Percentiles rank a stretch among this genome's conserved stretches.
phyloP scores from a whole-genome alignment of 2,329 filamentous ascomycete genomes.

The Stachybotrys elegans region DNA sequence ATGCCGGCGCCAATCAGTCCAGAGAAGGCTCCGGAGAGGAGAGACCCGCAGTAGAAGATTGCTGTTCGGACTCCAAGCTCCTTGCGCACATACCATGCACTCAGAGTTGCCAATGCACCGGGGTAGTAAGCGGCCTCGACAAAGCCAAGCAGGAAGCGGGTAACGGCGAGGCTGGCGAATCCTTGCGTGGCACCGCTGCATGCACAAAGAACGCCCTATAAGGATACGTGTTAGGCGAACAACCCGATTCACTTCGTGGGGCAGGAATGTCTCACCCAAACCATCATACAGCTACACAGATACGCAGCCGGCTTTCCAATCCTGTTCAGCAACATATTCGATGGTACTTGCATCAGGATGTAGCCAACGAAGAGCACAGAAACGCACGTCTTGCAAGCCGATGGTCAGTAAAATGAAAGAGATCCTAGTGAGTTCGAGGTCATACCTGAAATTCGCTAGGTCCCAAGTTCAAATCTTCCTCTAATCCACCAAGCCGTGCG shows the following conservation, averaged over 20 bases:
- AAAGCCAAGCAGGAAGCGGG: constrained; percentile 36
- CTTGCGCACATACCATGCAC: constrained; percentile 57
- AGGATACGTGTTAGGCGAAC: too few relatives aligned
- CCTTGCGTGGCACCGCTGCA: constrained; percentile 6
- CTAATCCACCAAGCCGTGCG: too few relatives aligned
- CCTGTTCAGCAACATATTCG: too few relatives aligned
- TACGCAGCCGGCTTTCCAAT: constrained; percentile 8
- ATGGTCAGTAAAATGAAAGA: too few relatives aligned
- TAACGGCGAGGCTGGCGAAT: constrained; percentile 6
- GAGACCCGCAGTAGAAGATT: constrained; percentile 52
- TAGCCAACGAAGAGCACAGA: constrained; percentile 8
- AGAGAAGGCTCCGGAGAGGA: constrained; percentile 64
- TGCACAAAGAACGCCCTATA: constrained; percentile 7
- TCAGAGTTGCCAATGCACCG: constrained; percentile 39
- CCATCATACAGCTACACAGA: constrained; percentile 3
- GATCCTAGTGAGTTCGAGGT: too few relatives aligned
- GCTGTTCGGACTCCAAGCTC: constrained; percentile 60
- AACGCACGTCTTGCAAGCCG: too few relatives aligned
- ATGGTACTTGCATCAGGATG: constrained; percentile 9
- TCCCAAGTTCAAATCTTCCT: too few relatives aligned
- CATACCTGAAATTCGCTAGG: too few relatives aligned
- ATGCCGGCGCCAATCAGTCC: constrained; percentile 59
- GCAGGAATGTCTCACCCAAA: constrained; percentile 4
- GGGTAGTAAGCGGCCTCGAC: constrained; percentile 49
- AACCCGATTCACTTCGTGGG: too few relatives aligned